Percentiles rank a stretch among this genome's conserved stretches.
phyloP scores from a whole-genome alignment of 331 rosid genomes.

The Rhamnella rubrinervis region DNA sequence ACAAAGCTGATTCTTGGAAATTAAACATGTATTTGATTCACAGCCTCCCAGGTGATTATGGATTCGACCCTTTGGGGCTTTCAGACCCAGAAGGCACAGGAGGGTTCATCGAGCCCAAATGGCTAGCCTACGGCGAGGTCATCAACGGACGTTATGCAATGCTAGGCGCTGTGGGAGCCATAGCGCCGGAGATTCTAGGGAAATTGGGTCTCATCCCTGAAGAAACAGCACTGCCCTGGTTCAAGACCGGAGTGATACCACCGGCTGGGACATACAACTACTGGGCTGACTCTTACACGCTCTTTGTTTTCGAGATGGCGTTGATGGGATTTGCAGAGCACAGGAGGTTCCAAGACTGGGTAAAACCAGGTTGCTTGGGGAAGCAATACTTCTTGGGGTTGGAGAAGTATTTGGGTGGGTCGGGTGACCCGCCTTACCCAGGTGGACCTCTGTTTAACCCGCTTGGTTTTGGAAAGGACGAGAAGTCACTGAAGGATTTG shows the following conservation, averaged over 20 bases:
- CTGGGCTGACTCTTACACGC: conserved; percentile 95
- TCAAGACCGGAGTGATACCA: conserved; percentile 87
- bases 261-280: conserved; percentile 90
- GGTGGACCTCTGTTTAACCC: conserved; percentile 97
- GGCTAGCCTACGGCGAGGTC: conserved; percentile 92
- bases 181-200: conserved; percentile 89
- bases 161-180: conserved; percentile 82
- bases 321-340: conserved; percentile 97
- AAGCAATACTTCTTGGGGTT: conserved; percentile 88
- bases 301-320: conserved; percentile 73
- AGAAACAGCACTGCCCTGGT: conserved; percentile 97
- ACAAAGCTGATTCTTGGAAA: too few relatives aligned
- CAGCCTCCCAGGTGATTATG: conserved; percentile 92
- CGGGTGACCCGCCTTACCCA: conserved; percentile 81
- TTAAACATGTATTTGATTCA: background rate
- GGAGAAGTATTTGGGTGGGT: conserved; percentile 73
- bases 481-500: conserved; percentile 73
- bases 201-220: conserved; percentile 66
- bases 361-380: conserved; percentile 79
- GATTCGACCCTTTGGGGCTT: conserved; percentile 91
- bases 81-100: conserved; percentile 98
- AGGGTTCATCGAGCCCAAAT: conserved; percentile 91
- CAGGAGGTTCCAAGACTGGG: conserved; percentile 89
- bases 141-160: conserved; percentile 89
- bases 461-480: conserved; percentile 88